Evolutionary conservation across 2,329 filamentous ascomycete species (phyloP), one percentile per base, ranked within the genome.

Genomic region (Aplosporella prunicola): DNA sequence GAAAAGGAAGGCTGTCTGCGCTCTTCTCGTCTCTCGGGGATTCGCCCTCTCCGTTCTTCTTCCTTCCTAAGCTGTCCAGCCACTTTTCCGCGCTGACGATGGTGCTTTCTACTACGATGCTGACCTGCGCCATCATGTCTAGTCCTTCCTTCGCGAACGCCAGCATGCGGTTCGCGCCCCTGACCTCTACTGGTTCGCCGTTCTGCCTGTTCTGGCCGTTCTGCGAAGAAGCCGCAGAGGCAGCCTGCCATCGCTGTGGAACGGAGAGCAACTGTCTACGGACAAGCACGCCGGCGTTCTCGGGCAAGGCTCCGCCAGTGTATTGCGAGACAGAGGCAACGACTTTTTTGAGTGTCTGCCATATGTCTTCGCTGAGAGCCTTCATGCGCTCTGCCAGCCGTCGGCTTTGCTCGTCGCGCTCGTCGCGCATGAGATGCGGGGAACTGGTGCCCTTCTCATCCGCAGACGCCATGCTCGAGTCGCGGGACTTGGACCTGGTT

Each of bases 111-210:
- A 96, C 72, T 2, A 95, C 84, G 5, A 80, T 78, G 26, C 80
- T 91, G 33, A 98, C 86, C 57, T 95, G 87, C 1, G 78, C 74
- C 71, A 96, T 87, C 81, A 96, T 94, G 49, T 95, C 87, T 10
- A 96, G 68, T 0, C 88, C 86, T 56, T 96, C 89, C 51, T 82
- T 82, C 5, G 89, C 89, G 35, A 96, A 76, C 1, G 91, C 77
- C 9, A 96, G 65, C 39, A 93, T 87, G 26, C 82, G 73, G 48
- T 87, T 80, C 0, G 85, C 87, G 35, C 65, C 66, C 7, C 68
- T 60, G 9, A 68, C 69, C 13, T 71, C 69, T 28, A 71, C 67
- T 2, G 60, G 20, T 15, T 27, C 38, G 18, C 38, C 32, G 11
- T 27, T 30, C 16, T 22, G 30, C 10, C 30, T 25, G 11, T 35